Evolutionary conservation across 78 protist species (phyloP), one percentile per base, ranked within the genome.

Genomic region (Corallochytrium limacisporum): DNA sequence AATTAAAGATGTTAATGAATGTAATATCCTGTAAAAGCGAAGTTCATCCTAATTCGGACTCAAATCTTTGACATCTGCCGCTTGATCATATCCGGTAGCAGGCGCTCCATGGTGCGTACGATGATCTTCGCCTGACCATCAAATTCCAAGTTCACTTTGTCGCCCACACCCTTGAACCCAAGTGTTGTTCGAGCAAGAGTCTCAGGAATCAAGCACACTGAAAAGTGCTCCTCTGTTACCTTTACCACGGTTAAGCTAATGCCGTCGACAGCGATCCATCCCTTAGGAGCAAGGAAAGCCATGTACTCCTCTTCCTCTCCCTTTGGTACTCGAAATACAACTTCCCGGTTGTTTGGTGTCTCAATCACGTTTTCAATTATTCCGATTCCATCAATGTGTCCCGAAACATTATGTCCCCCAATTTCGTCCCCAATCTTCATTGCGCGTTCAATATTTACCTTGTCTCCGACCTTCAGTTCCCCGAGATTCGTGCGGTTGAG

Each of bases 191-290:
- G 54, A 55, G 69, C 69, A n/a, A 74, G 60, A 2, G 79, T 74
- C 42, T 74, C 79, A 8, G 79, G 79, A 10, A 74, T 74, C 9
- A 74, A 49, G 22, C 53, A 65, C 46, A 74, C 69, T 7, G 59
- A 48, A 63, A 74, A 62, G 26, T n/a, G 13, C 4, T 4, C 43
- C 35, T 59, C 5, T 7, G 8, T 36, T 20, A 61, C 79, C 4
- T 62, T 26, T 0, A 62, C 79, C 31, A 74, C 72, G 26, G 79
- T 74, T 51, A 74, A 28, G 22, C 72, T 62, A 28, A 24, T 24
- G 37, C 79, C 79, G 54, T 74, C 79, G 26, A 74, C 79, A 24
- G 79, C 51, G 3, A 74, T 61, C 24, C n/a, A 74, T 15, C 79
- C 79, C 46, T 74, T 74, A 3, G 32, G 40, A 6, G 56, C 75